phyloP scores from a whole-genome alignment of 257 asterid genomes.

The Striga asiatica region DNA sequence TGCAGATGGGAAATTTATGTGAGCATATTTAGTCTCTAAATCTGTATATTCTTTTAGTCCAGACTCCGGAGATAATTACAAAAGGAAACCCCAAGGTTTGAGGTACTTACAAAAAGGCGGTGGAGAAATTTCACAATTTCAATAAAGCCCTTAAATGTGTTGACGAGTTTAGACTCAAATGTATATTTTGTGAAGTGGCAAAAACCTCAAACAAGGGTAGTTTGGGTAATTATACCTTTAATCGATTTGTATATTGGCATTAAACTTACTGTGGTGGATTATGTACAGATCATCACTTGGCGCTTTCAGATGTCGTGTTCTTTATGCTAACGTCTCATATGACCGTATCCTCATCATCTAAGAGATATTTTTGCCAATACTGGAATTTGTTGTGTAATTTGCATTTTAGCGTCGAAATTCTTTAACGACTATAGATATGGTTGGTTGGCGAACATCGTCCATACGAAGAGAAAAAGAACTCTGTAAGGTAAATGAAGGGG shows the following conservation, averaged over 20 bases:
- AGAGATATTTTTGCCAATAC: not conserved
- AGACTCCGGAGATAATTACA: too few species aligned
- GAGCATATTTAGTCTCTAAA: slow-evolving; percentile 20
- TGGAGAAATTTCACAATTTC: too few species aligned
- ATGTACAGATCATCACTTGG: slow-evolving; percentile 80
- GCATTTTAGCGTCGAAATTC: slow-evolving; percentile 12
- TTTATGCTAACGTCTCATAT: slow-evolving; percentile 93
- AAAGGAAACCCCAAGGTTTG: too few species aligned
- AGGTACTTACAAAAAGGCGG: too few species aligned
- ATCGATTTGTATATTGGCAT: too few species aligned
- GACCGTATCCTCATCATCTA: slow-evolving; percentile 40
- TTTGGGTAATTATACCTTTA: too few species aligned
- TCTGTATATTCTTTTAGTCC: not conserved
- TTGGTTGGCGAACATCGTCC: slow-evolving; percentile 55
- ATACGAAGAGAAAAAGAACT: slow-evolving; percentile 42
- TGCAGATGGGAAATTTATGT: slow-evolving; percentile 74
- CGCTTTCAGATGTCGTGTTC: slow-evolving; percentile 71
- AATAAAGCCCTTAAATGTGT: too few species aligned
- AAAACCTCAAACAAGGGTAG: too few species aligned
- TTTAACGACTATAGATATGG: slow-evolving; percentile 32
- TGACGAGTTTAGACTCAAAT: too few species aligned
- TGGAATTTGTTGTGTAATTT: not conserved
- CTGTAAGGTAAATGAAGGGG: slow-evolving; percentile 21
- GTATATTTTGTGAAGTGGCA: too few species aligned
- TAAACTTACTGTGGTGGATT: slow-evolving; percentile 12